Conservation (phyloP, 768 basidiomycete species). For the Gloeostereum incarnatum region DNA sequence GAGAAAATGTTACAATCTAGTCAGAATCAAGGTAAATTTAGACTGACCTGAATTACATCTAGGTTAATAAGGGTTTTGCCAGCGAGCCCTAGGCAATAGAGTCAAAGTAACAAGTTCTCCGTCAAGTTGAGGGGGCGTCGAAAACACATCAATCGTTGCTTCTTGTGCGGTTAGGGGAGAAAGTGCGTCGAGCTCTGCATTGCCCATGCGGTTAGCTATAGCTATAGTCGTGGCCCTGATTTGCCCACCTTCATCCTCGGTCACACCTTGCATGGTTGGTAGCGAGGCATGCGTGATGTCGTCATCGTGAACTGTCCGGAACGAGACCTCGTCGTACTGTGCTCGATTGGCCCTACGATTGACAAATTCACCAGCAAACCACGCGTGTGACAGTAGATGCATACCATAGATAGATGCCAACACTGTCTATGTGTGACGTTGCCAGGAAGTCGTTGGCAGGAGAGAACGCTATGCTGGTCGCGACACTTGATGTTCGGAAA, state of each 20-base stretch:
- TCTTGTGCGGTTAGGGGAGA: slow-evolving; percentile 55
- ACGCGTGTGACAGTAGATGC: not conserved
- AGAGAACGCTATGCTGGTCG: slow-evolving; percentile 87
- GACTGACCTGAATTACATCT: slow-evolving; percentile 79
- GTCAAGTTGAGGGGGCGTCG: slow-evolving; percentile 81
- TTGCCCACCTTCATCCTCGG: slow-evolving; percentile 68
- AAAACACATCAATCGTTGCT: slow-evolving; percentile 58
- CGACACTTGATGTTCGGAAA: slow-evolving; percentile 80
- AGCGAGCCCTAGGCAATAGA: slow-evolving; percentile 81
- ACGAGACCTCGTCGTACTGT: slow-evolving; percentile 81
- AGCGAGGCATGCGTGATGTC: slow-evolving; percentile 61
- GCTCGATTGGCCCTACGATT: slow-evolving; percentile 83
- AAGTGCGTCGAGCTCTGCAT: slow-evolving; percentile 61
- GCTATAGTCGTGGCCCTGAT: not conserved
- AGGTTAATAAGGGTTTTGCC: slow-evolving; percentile 97
- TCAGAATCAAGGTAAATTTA: not conserved
- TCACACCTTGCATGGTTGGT: slow-evolving; percentile 77
- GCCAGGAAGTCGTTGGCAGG: slow-evolving; percentile 95
- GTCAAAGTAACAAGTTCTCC: slow-evolving; percentile 92
- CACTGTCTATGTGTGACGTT: slow-evolving; percentile 87
- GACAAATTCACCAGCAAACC: slow-evolving; percentile 1
- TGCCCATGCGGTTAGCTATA: slow-evolving; percentile 4
- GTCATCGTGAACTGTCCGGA: slow-evolving; percentile 71
- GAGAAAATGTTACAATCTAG: not conserved
- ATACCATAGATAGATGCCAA: slow-evolving; percentile 92